Base-by-base conservation (phyloP, 306 rosid genomes). In the Carpinus viminea region DNA sequence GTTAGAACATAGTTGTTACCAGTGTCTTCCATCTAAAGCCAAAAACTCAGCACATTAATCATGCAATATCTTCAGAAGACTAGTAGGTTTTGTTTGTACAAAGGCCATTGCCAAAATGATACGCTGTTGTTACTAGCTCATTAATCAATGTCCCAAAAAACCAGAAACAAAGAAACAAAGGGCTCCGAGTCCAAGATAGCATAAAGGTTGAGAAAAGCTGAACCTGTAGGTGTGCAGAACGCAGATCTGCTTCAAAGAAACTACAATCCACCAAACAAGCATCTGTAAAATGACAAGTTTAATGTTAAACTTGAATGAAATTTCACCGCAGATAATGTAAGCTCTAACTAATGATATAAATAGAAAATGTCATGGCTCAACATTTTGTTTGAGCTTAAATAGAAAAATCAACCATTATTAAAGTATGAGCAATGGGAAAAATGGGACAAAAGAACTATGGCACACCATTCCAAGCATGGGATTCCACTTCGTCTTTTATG, bases 191-290 rank as follows among this genome's bases (percentile, higher is more conserved):
- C 28, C 28, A 66, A 41, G 50, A 60, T 5, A 60, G 43, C 53
- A 41, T 26, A 50, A 54, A 82, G 70, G 54, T 72, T 75, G 69
- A 48, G 51, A 73, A 61, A 52, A 71, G 24, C 68, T 65, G 57
- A 81, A 94, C 98, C 98, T 94, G 98, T 72, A 94, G 84, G 81
- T 94, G 98, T 75, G 98, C 98, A 83, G 95, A 85, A 61, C 97
- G 92, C 59, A 94, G 88, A 80, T 94, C 97, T 76, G 98, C 98
- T 82, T 91, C 97, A 21, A 93, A 94, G 85, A 94, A 94, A 90
- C 98, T 94, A 80, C 89, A 86, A 78, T 85, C 86, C 57, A 88
- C 75, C 81, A 94, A 91, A 81, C 95, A 92, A 59, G 98, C 91
- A 90, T 92, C 98, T 94, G 93, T 85, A 84, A 77, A 79, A 79